phyloP scores from a whole-genome alignment of 2,329 filamentous ascomycete species.

The Ophiocordyceps robertsii region DNA sequence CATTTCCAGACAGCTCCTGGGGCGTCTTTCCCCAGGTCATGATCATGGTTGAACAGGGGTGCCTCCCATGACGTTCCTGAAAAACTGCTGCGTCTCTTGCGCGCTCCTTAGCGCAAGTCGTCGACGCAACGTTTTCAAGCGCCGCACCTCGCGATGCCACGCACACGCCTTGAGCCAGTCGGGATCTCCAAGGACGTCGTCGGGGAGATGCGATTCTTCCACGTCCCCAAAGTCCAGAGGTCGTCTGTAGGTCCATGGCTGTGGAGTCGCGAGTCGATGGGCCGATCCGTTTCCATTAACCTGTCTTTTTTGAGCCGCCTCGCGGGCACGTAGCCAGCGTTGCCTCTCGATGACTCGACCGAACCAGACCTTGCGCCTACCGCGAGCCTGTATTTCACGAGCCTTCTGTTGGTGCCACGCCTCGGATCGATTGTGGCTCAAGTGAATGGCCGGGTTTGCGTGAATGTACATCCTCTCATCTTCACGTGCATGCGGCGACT shows the following conservation, averaged over 20 bases:
- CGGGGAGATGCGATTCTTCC: constrained; percentile 26
- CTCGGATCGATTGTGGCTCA: constrained; percentile 26
- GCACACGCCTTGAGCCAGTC: constrained; percentile 28
- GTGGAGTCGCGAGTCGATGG: constrained; percentile 9
- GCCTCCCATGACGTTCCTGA: constrained; percentile 2
- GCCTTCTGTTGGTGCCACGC: constrained; percentile 34
- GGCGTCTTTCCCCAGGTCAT: no score
- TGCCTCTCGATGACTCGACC: constrained; percentile 28
- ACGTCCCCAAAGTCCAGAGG: constrained; percentile 23
- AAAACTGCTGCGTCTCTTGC: constrained; percentile 11
- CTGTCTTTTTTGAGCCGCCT: constrained; percentile 6
- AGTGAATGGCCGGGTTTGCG: constrained; percentile 38
- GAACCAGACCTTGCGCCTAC: constrained; percentile 35
- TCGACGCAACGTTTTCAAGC: not conserved
- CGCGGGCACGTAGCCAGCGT: constrained; percentile 14
- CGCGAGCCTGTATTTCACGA: constrained; percentile 33
- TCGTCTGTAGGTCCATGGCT: constrained; percentile 14
- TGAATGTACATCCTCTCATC: constrained; percentile 25
- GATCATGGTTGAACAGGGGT: not conserved
- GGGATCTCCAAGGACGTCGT: constrained; percentile 28
- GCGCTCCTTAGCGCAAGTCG: constrained; percentile 7
- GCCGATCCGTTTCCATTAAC: not conserved
- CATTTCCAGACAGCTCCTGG: no score
- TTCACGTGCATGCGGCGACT: constrained; percentile 4
- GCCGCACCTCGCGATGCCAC: constrained; percentile 18